Percentiles rank a stretch among this genome's conserved stretches.
Conservation (phyloP, 1,284 basidiomycete species). For the Vanrija humicola region DNA sequence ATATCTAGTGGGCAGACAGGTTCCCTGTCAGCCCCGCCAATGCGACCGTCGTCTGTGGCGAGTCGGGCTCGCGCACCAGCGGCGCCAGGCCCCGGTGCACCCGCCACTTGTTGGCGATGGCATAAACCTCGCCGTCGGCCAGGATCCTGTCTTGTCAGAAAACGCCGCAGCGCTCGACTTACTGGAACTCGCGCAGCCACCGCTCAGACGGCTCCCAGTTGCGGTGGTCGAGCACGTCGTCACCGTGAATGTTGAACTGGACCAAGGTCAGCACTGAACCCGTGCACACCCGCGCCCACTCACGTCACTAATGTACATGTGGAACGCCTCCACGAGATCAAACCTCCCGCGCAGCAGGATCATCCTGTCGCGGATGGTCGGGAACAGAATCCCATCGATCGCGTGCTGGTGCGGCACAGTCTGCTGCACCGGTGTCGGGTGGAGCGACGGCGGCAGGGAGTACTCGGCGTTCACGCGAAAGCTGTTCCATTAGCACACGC, state of each 20-base stretch:
- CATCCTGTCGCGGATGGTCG: constrained; percentile 80
- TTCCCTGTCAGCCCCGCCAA: too few relatives aligned
- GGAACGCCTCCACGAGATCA: constrained; percentile 36
- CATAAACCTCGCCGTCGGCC: constrained; percentile 43
- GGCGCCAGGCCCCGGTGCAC: constrained; percentile 25
- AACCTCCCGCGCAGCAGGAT: constrained; percentile 66
- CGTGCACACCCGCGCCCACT: constrained; percentile 2
- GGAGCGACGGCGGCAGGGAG: constrained; percentile 77
- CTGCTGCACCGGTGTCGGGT: constrained; percentile 78
- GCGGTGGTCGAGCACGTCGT: constrained; percentile 77
- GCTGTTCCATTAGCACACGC: constrained; percentile 21
- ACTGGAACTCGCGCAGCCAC: constrained; percentile 78
- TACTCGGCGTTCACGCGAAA: constrained; percentile 59
- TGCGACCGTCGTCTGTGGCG: too few relatives aligned
- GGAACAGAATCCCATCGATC: constrained; percentile 82
- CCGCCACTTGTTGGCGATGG: constrained; percentile 44
- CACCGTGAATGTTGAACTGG: constrained; percentile 75
- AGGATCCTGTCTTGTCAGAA: constrained; percentile 29
- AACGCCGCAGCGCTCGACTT: constrained; percentile 34
- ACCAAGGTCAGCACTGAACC: not conserved
- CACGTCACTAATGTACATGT: constrained; percentile 35
- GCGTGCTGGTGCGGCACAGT: constrained; percentile 84
- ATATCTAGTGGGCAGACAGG: too few relatives aligned
- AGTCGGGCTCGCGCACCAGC: constrained; percentile 13
- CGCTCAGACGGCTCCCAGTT: constrained; percentile 84